Conservation (phyloP, 441 rosid species). For the Macaranga tanarius region DNA sequence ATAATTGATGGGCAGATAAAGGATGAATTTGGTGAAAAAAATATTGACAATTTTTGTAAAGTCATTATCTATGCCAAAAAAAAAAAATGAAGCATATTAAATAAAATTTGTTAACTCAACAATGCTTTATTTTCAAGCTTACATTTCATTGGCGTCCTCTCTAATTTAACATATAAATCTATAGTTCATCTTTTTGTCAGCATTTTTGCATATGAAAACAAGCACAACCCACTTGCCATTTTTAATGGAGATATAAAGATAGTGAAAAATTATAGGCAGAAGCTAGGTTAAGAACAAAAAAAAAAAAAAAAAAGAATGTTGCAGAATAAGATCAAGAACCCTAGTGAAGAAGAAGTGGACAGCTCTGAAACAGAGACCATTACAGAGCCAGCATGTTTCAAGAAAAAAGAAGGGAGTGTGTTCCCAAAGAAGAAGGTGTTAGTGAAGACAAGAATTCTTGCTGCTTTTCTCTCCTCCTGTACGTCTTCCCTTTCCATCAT, state of each 20-base stretch:
- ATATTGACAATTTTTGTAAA: too few relatives aligned
- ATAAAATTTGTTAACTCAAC: background rate
- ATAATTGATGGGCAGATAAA: too few relatives aligned
- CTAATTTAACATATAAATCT: too few relatives aligned
- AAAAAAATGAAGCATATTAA: too few relatives aligned
- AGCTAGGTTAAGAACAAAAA: background rate
- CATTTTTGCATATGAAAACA: background rate
- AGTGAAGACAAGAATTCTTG: background rate
- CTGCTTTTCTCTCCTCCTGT: background rate
- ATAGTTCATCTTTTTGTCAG: too few relatives aligned
- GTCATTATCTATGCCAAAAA: too few relatives aligned
- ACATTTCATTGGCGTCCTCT: too few relatives aligned
- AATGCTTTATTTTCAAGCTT: too few relatives aligned
- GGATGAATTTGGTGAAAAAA: too few relatives aligned
- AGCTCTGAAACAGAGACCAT: background rate
- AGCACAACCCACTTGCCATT: background rate
- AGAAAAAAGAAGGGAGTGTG: background rate
- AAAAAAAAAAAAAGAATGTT: too few relatives aligned
- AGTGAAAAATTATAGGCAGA: background rate
- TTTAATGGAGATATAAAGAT: background rate
- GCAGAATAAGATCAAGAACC: background rate
- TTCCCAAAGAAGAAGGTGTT: background rate
- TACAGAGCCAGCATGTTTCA: background rate
- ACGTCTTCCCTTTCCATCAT: background rate
- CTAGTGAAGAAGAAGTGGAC: background rate